Evolutionary conservation across 768 basidiomycete species (phyloP).

Genomic region (Calocybe gangraenosa): DNA sequence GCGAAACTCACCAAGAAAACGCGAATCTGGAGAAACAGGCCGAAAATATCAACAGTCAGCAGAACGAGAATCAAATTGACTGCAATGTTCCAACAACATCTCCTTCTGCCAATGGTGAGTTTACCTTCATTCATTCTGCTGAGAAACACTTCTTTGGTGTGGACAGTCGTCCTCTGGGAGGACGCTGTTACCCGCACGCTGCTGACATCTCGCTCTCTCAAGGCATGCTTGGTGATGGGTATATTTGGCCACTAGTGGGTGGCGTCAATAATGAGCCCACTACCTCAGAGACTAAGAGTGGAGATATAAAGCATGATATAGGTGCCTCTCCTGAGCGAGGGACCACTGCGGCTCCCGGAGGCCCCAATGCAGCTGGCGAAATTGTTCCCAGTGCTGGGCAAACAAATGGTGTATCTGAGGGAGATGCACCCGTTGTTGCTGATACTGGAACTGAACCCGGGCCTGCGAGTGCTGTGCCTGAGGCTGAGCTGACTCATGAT

Average conservation of each 20-base stretch:
- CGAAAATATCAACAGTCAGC: constrained; percentile 17
- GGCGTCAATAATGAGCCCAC: constrained; percentile 19
- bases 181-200: constrained; percentile 48
- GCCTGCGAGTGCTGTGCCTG: constrained; percentile 18
- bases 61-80: neutral
- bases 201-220: constrained; percentile 56
- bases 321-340: constrained; percentile 5
- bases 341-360: constrained; percentile 18
- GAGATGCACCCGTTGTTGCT: constrained; percentile 8
- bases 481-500: constrained; percentile 13
- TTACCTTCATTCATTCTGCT: constrained; percentile 24
- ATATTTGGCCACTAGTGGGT: constrained; percentile 34
- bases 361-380: constrained; percentile 19
- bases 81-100: constrained; percentile 22
- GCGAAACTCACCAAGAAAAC: constrained; percentile 38
- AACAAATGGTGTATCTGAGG: constrained; percentile 5
- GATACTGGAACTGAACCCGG: constrained; percentile 12
- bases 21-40: constrained; percentile 23
- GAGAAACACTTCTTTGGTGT: constrained; percentile 36
- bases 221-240: constrained; percentile 40
- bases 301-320: constrained; percentile 13
- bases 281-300: constrained; percentile 18
- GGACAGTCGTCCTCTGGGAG: constrained; percentile 43
- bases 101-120: constrained; percentile 53
- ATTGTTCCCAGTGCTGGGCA: constrained; percentile 15